Percentiles rank a stretch among this genome's conserved stretches.
Conservation (phyloP, 495 filamentous ascomycete species). For the Aspergillus saccharolyticus region DNA sequence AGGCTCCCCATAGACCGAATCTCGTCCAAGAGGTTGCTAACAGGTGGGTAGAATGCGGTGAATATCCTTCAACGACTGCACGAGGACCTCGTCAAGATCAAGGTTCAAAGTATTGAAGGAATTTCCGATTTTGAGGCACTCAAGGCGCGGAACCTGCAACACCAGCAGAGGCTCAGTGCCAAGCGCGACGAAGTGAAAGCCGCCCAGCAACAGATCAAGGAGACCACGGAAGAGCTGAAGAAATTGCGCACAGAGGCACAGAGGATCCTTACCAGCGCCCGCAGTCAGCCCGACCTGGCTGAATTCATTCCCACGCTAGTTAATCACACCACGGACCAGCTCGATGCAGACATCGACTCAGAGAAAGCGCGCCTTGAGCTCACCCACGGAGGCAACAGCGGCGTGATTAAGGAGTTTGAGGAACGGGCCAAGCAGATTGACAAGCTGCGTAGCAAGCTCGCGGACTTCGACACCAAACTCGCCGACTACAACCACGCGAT, state of each 20-base stretch:
- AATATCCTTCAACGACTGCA: conserved; percentile 53
- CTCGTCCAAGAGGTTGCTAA: conserved; percentile 18
- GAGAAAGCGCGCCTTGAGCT: conserved; percentile 70
- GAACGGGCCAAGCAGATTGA: conserved; percentile 58
- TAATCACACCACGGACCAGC: conserved; percentile 52
- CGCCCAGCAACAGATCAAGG: conserved; percentile 27
- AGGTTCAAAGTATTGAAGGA: conserved; percentile 71
- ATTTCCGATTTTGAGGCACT: conserved; percentile 67
- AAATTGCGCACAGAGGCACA: conserved; percentile 34
- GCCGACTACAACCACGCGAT: conserved; percentile 52
- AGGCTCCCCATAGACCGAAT: too few relatives aligned
- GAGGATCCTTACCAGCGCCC: conserved; percentile 13
- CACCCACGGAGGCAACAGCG: conserved; percentile 72
- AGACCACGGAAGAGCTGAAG: conserved; percentile 29
- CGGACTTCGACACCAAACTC: conserved; percentile 41
- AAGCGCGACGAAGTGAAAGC: conserved; percentile 36
- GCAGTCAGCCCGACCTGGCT: conserved; percentile 22
- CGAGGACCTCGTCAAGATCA: conserved; percentile 58
- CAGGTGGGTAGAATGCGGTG: conserved; percentile 49
- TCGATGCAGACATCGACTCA: conserved; percentile 70
- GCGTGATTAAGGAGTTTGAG: conserved; percentile 75
- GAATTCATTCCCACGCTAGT: conserved; percentile 32
- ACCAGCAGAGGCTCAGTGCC: conserved; percentile 48
- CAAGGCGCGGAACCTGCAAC: conserved; percentile 54
- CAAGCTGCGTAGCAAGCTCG: conserved; percentile 46